Percentiles rank a stretch among this genome's conserved stretches.
These are phyloP conservation scores for Moricandia moricandioides DNA, from an alignment of 345 rosid genomes.

Conservation along the genomic window DNA sequence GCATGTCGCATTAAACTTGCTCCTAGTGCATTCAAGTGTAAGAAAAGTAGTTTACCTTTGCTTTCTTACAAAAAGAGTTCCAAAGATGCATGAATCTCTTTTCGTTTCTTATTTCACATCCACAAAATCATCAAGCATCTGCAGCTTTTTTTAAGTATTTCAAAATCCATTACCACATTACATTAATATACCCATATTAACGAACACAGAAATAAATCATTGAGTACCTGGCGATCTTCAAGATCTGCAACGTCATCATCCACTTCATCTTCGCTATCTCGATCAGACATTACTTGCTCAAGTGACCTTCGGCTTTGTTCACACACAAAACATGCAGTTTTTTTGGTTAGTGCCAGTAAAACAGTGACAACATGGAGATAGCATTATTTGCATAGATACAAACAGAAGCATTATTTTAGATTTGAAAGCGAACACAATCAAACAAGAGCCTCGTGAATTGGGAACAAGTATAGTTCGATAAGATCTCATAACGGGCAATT, in stretches of 20 bases:
- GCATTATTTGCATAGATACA: background rate
- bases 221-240: slow-evolving; percentile 86
- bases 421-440: background rate
- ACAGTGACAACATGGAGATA: background rate
- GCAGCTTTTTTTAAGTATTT: slow-evolving; percentile 36
- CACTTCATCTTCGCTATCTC: slow-evolving; percentile 88
- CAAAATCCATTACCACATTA: slow-evolving; percentile 20
- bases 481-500: background rate
- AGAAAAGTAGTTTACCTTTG: slow-evolving; percentile 51
- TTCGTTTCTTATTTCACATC: slow-evolving; percentile 85
- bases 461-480: no score
- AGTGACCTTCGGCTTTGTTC: slow-evolving; percentile 65
- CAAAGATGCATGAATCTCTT: slow-evolving; percentile 88
- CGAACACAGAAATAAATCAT: background rate
- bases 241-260: slow-evolving; percentile 73
- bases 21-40: background rate
- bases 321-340: slow-evolving; percentile 1
- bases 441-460: background rate
- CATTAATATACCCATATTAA: background rate
- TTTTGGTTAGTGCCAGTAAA: slow-evolving; percentile 17
- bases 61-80: slow-evolving; percentile 88
- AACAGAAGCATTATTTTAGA: background rate
- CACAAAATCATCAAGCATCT: slow-evolving; percentile 99
- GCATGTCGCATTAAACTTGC: background rate
- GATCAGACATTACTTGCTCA: slow-evolving; percentile 72